These are phyloP conservation scores for Ascodesmis nigricans DNA, from an alignment of 495 filamentous ascomycete species.

Conservation along the genomic window DNA sequence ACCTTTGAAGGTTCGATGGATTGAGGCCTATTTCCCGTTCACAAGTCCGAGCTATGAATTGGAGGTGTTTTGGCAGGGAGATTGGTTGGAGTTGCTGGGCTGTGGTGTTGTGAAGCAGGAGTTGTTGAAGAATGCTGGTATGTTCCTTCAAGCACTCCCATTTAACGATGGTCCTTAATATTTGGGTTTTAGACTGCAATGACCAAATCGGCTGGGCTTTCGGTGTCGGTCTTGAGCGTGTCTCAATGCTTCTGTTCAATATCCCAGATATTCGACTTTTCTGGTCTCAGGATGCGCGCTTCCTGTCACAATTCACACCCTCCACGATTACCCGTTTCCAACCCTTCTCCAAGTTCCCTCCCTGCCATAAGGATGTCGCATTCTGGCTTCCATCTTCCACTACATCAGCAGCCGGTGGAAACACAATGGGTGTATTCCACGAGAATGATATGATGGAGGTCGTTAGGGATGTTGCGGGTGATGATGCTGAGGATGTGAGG, in stretches of 20 bases:
- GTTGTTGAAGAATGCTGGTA: conserved; percentile 46
- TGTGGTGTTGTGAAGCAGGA: conserved; percentile 78
- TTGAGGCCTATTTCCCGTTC: conserved; percentile 93
- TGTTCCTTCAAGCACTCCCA: neutral
- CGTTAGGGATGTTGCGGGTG: conserved; percentile 54
- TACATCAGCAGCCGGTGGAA: conserved; percentile 33
- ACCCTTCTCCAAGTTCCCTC: conserved; percentile 75
- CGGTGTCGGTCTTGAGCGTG: conserved; percentile 73
- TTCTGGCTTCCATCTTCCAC: conserved; percentile 58
- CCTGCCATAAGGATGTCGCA: conserved; percentile 71
- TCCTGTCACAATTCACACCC: conserved; percentile 53
- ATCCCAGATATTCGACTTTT: conserved; percentile 96
- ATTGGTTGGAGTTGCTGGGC: conserved; percentile 87
- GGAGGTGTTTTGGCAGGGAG: conserved; percentile 81
- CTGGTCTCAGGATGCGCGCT: conserved; percentile 70
- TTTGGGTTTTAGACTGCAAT: no score
- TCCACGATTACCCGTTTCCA: conserved; percentile 40
- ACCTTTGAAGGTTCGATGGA: conserved; percentile 71
- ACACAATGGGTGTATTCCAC: conserved; percentile 37
- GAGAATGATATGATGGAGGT: conserved; percentile 97
- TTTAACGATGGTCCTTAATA: no score
- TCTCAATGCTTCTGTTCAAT: conserved; percentile 88
- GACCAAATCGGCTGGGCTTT: conserved; percentile 82
- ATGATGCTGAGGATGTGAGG: conserved; percentile 67
- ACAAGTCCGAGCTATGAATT: conserved; percentile 89